Percentiles rank a stretch among this genome's conserved stretches.
phyloP scores from a whole-genome alignment of 2,329 filamentous ascomycete genomes.

The Nigrospora sphaerica region DNA sequence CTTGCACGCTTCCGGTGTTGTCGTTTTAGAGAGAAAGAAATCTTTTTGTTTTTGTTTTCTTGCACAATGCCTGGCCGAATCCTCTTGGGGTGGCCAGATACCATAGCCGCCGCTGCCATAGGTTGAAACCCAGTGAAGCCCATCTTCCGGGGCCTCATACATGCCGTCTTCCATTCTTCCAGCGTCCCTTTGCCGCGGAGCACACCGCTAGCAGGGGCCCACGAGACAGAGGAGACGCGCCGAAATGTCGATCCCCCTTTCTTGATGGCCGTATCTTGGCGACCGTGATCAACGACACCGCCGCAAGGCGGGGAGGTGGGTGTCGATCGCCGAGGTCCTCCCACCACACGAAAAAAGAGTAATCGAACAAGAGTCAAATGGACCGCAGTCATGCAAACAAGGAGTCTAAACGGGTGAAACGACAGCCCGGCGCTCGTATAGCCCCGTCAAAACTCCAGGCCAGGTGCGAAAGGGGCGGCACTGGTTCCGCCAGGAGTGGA shows the following conservation, averaged over 20 bases:
- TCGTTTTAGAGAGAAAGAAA: constrained; percentile 23
- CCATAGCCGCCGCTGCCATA: constrained; percentile 12
- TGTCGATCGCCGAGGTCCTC: constrained; percentile 21
- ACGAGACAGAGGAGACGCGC: no score
- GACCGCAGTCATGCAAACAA: constrained; percentile 44
- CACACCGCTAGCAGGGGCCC: not conserved
- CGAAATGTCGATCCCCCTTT: no score
- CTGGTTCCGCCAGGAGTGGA: not conserved
- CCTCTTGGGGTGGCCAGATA: constrained; percentile 16
- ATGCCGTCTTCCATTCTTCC: constrained; percentile 9
- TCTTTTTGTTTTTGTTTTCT: constrained; percentile 14
- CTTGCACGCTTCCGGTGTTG: constrained; percentile 10
- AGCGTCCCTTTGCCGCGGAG: not conserved
- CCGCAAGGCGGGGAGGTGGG: constrained; percentile 1
- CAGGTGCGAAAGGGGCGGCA: not conserved
- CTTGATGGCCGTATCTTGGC: no score
- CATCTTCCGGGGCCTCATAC: constrained; percentile 12
- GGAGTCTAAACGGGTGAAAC: constrained; percentile 34
- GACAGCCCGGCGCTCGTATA: not conserved
- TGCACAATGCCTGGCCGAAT: constrained; percentile 19
- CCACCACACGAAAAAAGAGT: constrained; percentile 25
- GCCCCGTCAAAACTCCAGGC: not conserved
- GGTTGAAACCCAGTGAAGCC: constrained; percentile 14
- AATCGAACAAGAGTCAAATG: constrained; percentile 33
- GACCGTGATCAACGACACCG: no score